phyloP scores from a whole-genome alignment of 179 eudicot genomes.

The Heliamphora pulchella region DNA sequence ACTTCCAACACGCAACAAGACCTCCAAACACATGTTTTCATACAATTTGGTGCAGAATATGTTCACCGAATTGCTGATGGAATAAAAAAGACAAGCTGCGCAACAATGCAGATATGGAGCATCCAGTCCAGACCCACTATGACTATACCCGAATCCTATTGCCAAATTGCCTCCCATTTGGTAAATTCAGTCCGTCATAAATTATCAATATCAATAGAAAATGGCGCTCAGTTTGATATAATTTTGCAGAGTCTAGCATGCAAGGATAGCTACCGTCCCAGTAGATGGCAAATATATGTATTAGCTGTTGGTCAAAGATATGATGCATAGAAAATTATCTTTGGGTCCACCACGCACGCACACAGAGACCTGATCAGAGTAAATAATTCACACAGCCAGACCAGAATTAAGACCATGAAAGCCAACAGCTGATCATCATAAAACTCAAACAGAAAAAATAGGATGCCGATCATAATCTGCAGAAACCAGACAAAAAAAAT shows the following conservation, averaged over 20 bases:
- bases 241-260: not conserved
- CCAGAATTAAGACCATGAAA: conserved; percentile 94
- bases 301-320: not conserved
- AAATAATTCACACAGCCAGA: conserved; percentile 94
- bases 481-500: conserved; percentile 19
- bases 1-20: not conserved
- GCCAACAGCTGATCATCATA: conserved; percentile 96
- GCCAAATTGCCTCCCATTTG: not conserved
- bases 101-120: not conserved
- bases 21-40: not conserved
- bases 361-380: conserved; percentile 79
- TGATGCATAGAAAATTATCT: not conserved
- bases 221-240: not conserved
- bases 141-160: not conserved
- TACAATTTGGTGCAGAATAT: not conserved
- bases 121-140: not conserved
- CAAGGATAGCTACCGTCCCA: not conserved
- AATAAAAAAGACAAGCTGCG: not conserved
- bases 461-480: conserved; percentile 98
- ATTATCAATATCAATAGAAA: not conserved
- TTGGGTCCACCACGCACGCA: conserved; percentile 12
- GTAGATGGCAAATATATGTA: not conserved
- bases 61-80: not conserved
- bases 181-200: not conserved
- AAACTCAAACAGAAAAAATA: conserved; percentile 91